phyloP scores from a whole-genome alignment of 2,329 filamentous ascomycete species.

The Scedosporium minutisporum region DNA sequence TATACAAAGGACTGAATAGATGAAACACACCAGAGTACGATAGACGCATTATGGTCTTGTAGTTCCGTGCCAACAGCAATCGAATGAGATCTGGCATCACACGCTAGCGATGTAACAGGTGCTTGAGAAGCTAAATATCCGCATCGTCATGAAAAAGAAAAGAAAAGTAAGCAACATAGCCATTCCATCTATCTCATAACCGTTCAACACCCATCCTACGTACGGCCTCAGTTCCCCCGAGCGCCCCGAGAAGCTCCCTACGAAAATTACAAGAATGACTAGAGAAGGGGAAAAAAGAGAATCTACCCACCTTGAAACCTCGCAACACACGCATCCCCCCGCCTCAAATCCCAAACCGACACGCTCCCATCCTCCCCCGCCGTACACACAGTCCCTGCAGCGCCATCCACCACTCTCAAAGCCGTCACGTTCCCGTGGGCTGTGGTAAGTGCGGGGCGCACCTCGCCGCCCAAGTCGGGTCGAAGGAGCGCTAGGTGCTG shows the following conservation, averaged over 20 bases:
- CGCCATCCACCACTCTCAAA: conserved; percentile 44
- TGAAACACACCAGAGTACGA: conserved; percentile 47
- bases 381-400: conserved; percentile 50
- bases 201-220: neutral
- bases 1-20: neutral
- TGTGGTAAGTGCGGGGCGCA: conserved; percentile 35
- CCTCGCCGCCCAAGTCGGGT: conserved; percentile 41
- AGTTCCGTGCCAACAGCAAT: conserved; percentile 68
- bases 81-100: conserved; percentile 43
- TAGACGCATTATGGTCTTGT: conserved; percentile 50
- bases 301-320: conserved; percentile 33
- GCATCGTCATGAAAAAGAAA: conserved; percentile 9
- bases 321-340: conserved; percentile 27
- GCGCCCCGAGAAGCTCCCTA: neutral
- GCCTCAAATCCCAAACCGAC: conserved; percentile 55
- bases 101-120: conserved; percentile 57
- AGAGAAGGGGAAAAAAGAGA: conserved; percentile 10
- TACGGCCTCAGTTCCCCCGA: neutral
- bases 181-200: neutral
- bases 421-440: conserved; percentile 55
- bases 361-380: conserved; percentile 63
- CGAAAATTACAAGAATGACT: neutral
- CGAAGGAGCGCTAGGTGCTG: conserved; percentile 60
- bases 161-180: neutral
- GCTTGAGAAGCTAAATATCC: conserved; percentile 28